Evolutionary conservation across 2,329 filamentous ascomycete genomes (phyloP), one percentile per base, ranked within the genome.

Genomic region (Pseudopyricularia javanii): DNA sequence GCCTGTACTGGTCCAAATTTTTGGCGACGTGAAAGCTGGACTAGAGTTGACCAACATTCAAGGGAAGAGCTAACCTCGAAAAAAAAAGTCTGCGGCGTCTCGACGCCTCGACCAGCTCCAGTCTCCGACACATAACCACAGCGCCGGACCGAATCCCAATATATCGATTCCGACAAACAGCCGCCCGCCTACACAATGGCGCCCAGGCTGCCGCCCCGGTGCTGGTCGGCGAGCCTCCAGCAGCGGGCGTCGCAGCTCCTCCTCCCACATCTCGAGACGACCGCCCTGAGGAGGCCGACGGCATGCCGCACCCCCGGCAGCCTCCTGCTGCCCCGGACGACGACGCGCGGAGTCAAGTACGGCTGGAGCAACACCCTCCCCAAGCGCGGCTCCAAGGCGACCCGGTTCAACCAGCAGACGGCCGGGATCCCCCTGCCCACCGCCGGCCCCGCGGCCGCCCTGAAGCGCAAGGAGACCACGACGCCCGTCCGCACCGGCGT

Each of bases 401-500:
- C 69, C 50, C 78, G 76, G 53, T 85, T 82, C 74, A 83, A 84
- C 68, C 78, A 81, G 63, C 64, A 68, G 47, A 73, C 71, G 47
- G 63, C 76, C 0, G 80, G 79, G 37, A 71, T 85, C 2, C 80
- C 81, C 2, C 65, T 64, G 4, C 78, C 75, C 48, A 78, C 76
- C 9, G 72, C 76, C 7, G 79, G 80, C 0, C 79, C 79, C 2
- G 78, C 77, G 2, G 81, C 81, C 9, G 80, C 81, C 7, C 74
- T 84, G 55, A 69, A 70, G 67, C 78, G 81, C 49, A 76, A 74
- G 60, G 76, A 74, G 59, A 72, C 71, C 58, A 80, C 79, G 15
- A 79, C 80, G 14, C 81, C 81, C 1, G 62, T 82, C 43, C 86
- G 93, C 28, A 84, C 90, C 2, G 93, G 93, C 30, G 83, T 88